These are phyloP conservation scores for Stephanodiscus triporus DNA, from an alignment of 108 stramenopile genomes.

Conservation along the genomic window DNA sequence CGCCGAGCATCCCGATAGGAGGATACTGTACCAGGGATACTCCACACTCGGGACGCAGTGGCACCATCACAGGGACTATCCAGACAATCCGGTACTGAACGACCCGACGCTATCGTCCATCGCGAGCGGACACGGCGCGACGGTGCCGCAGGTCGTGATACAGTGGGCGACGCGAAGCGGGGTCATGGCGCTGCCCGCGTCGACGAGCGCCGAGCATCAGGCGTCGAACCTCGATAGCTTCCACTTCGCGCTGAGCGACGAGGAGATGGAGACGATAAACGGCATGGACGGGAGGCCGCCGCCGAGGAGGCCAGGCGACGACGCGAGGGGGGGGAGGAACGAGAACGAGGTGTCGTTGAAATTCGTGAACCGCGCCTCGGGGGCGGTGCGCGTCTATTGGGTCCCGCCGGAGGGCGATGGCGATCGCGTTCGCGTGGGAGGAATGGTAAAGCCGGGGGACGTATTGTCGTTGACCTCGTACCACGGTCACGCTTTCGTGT, in stretches of 20 bases:
- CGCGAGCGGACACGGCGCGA: slow-evolving; percentile 42
- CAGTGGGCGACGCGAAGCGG: slow-evolving; percentile 62
- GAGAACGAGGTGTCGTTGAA: slow-evolving; percentile 28
- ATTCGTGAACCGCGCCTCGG: slow-evolving; percentile 41
- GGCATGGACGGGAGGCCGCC: slow-evolving; percentile 53
- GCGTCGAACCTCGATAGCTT: slow-evolving; percentile 49
- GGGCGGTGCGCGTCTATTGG: slow-evolving; percentile 50
- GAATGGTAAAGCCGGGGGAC: slow-evolving; percentile 32
- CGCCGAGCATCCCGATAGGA: slow-evolving; percentile 13
- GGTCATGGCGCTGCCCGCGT: slow-evolving; percentile 62
- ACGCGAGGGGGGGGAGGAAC: slow-evolving; percentile 13
- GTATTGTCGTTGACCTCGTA: slow-evolving; percentile 50
- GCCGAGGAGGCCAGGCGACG: slow-evolving; percentile 4
- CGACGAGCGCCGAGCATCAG: slow-evolving; percentile 48
- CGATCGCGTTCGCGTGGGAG: slow-evolving; percentile 48
- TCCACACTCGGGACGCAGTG: slow-evolving; percentile 60
- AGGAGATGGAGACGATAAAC: slow-evolving; percentile 51
- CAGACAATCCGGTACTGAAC: slow-evolving; percentile 55
- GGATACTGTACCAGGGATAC: slow-evolving; percentile 63
- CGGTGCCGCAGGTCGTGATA: slow-evolving; percentile 56
- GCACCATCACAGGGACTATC: slow-evolving; percentile 47
- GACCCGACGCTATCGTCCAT: slow-evolving; percentile 39
- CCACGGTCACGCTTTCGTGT: slow-evolving; percentile 62
- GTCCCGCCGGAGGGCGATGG: slow-evolving; percentile 19
- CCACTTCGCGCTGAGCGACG: slow-evolving; percentile 41